These are phyloP conservation scores for Pythium diclinum DNA, from an alignment of 352 stramenopile genomes.

Conservation along the genomic window DNA sequence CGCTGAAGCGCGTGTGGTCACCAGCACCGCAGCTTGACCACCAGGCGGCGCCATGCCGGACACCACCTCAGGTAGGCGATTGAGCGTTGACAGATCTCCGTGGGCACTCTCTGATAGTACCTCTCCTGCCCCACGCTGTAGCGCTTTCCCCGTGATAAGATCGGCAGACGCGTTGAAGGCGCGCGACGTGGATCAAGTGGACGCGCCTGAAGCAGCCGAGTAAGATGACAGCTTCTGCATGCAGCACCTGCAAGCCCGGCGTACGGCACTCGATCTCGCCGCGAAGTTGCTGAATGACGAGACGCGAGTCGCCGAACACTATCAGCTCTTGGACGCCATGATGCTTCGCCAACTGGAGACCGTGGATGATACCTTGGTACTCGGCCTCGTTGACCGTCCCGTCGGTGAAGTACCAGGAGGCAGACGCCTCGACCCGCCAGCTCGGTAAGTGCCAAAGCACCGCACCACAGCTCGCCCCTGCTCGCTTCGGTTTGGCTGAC, in stretches of 20 bases:
- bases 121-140: constrained; percentile 1
- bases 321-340: constrained; percentile 12
- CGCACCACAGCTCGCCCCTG: constrained; percentile 10
- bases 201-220: constrained; percentile 1
- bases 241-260: constrained; percentile 13
- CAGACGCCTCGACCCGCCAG: constrained; percentile 6
- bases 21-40: too few relatives aligned
- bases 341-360: background rate
- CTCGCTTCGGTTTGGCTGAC: constrained; percentile 20
- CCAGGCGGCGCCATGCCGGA: too few relatives aligned
- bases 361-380: constrained; percentile 13
- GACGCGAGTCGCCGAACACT: constrained; percentile 23
- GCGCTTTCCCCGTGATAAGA: constrained; percentile 15
- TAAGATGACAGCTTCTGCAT: background rate
- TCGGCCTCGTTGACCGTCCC: constrained; percentile 27
- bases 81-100: background rate
- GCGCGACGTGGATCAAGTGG: constrained; percentile 12
- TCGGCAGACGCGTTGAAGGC: constrained; percentile 22
- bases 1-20: too few relatives aligned
- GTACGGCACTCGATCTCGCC: constrained; percentile 27
- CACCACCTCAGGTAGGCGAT: constrained; percentile 2
- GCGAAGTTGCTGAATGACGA: constrained; percentile 22
- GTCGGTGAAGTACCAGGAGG: constrained; percentile 14
- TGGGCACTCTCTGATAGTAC: background rate
- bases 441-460: constrained; percentile 12